Percentiles rank a stretch among this genome's conserved stretches.
Evolutionary conservation across 1,284 basidiomycete species (phyloP).

Genomic region (Porphyrellus sp.): DNA sequence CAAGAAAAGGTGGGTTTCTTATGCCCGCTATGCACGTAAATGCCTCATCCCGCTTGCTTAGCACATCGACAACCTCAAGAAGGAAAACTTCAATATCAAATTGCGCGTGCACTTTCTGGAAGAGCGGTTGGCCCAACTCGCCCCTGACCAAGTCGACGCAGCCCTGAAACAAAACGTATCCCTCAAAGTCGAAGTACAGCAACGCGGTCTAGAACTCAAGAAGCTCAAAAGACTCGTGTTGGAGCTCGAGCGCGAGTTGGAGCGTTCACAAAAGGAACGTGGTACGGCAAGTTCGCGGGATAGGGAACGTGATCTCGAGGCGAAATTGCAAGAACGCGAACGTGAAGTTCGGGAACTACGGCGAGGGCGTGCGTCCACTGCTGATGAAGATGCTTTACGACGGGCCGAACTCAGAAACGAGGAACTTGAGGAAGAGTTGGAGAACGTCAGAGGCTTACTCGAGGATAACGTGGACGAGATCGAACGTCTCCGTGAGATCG

Average conservation of each 20-base stretch:
- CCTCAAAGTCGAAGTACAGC: slow-evolving; percentile 90
- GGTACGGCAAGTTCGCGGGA: slow-evolving; percentile 46
- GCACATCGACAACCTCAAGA: slow-evolving; percentile 92
- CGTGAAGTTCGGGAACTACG: slow-evolving; percentile 63
- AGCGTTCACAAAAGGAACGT: slow-evolving; percentile 60
- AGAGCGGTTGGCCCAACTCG: slow-evolving; percentile 82
- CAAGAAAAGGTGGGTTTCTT: slow-evolving; percentile 80
- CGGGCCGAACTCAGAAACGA: slow-evolving; percentile 58
- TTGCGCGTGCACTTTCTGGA: slow-evolving; percentile 92
- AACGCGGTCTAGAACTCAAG: slow-evolving; percentile 89
- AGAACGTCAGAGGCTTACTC: slow-evolving; percentile 58
- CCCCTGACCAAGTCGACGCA: slow-evolving; percentile 88
- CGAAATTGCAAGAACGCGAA: slow-evolving; percentile 65
- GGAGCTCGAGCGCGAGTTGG: slow-evolving; percentile 79
- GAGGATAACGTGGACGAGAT: slow-evolving; percentile 79
- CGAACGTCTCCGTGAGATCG: slow-evolving; percentile 60
- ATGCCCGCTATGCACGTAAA: neutral
- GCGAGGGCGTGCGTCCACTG: slow-evolving; percentile 40
- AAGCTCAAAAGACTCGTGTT: slow-evolving; percentile 86
- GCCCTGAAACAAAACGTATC: slow-evolving; percentile 92
- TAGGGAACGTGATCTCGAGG: slow-evolving; percentile 68
- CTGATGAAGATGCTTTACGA: slow-evolving; percentile 49
- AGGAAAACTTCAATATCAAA: slow-evolving; percentile 94
- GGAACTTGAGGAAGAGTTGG: slow-evolving; percentile 69
- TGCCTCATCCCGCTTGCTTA: slow-evolving; percentile 31